These are phyloP conservation scores for Eucalyptus tenuipes DNA, from an alignment of 345 rosid species.

Conservation along the genomic window DNA sequence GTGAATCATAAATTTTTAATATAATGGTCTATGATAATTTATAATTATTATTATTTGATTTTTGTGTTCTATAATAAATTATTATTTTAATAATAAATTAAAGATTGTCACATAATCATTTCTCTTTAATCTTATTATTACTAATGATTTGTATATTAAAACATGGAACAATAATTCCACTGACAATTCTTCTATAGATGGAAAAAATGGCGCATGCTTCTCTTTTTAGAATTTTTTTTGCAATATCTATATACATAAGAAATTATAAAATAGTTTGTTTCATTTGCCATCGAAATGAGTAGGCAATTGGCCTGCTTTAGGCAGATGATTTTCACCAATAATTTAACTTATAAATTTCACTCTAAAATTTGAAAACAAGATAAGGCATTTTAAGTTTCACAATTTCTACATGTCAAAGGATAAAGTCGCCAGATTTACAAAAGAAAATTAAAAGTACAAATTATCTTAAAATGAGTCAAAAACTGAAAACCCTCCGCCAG, in stretches of 20 bases:
- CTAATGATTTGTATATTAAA: neutral
- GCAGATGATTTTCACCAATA: neutral
- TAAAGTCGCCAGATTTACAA: neutral
- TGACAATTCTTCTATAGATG: neutral
- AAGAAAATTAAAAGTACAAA: neutral
- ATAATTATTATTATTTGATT: too few relatives aligned
- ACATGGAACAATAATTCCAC: neutral
- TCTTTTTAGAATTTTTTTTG: too few relatives aligned
- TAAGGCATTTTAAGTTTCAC: neutral
- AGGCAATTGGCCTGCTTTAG: neutral
- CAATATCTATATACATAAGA: neutral
- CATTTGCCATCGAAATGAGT: neutral
- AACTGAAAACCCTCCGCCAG: neutral
- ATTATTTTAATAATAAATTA: too few relatives aligned
- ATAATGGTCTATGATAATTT: rapidly evolving
- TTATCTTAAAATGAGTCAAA: neutral
- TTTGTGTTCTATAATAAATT: too few relatives aligned
- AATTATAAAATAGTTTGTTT: too few relatives aligned
- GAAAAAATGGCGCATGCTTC: rapidly evolving
- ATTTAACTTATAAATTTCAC: neutral
- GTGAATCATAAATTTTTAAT: too few relatives aligned
- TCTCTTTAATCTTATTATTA: neutral
- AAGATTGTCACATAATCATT: rapidly evolving
- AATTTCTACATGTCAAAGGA: neutral
- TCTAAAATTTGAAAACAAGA: neutral